Evolutionary conservation across 2,329 filamentous ascomycete genomes (phyloP).

Genomic region (Exophiala xenobiotica): DNA sequence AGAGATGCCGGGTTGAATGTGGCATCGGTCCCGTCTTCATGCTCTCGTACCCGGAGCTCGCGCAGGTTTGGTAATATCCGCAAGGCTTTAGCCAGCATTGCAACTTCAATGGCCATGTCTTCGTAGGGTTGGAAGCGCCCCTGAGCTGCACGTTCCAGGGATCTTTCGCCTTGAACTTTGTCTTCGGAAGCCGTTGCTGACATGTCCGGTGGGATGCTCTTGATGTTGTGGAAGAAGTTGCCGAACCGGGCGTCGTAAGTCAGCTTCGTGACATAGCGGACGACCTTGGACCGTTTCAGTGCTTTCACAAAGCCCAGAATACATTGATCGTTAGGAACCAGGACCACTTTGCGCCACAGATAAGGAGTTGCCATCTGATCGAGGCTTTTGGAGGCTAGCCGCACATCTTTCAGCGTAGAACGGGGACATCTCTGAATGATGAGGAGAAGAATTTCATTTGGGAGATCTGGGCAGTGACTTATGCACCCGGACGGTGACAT

Average conservation of each 20-base stretch:
- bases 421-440: slow-evolving; percentile 22
- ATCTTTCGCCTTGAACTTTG: not conserved
- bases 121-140: slow-evolving; percentile 22
- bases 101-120: slow-evolving; percentile 22
- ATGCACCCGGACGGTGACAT: not conserved
- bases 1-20: not conserved
- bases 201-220: slow-evolving; percentile 4
- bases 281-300: slow-evolving; percentile 16
- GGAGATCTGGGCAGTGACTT: slow-evolving; percentile 15
- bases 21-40: slow-evolving; percentile 7
- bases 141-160: slow-evolving; percentile 11
- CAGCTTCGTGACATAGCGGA: slow-evolving; percentile 17
- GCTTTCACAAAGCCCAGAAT: slow-evolving; percentile 19
- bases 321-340: slow-evolving; percentile 26
- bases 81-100: slow-evolving; percentile 16
- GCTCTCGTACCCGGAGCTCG: slow-evolving; percentile 18
- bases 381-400: slow-evolving; percentile 21
- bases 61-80: slow-evolving; percentile 18
- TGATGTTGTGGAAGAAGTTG: slow-evolving; percentile 17
- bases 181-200: slow-evolving; percentile 7
- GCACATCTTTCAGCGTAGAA: slow-evolving; percentile 23
- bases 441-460: slow-evolving; percentile 25
- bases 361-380: slow-evolving; percentile 21
- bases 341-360: slow-evolving; percentile 22
- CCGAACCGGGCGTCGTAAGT: slow-evolving; percentile 25